phyloP scores from a whole-genome alignment of 495 filamentous ascomycete genomes.

The Lichina pygmaea region DNA sequence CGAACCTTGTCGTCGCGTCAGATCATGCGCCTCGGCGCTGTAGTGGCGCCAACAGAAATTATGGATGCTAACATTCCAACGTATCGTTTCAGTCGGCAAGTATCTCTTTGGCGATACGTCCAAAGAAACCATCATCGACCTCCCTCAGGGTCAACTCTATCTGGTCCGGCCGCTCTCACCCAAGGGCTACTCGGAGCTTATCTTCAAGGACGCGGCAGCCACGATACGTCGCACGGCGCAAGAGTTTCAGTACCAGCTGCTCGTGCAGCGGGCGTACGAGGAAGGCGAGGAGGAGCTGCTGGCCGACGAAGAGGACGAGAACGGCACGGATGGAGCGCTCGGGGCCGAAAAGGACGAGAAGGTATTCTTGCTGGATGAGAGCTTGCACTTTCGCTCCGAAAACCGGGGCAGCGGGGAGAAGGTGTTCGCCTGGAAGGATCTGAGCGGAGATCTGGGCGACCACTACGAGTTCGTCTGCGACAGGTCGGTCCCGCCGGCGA shows the following conservation, averaged over 20 bases:
- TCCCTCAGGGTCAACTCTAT: constrained; percentile 87
- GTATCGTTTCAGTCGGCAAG: constrained; percentile 39
- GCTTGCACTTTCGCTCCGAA: constrained; percentile 65
- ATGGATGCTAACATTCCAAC: constrained; percentile 10
- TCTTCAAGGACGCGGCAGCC: constrained; percentile 90
- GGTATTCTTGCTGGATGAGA: constrained; percentile 79
- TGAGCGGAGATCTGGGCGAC: constrained; percentile 81
- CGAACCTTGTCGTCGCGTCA: not conserved
- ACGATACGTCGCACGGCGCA: constrained; percentile 78
- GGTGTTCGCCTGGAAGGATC: constrained; percentile 79
- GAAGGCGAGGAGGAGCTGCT: constrained; percentile 84
- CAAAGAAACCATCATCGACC: constrained; percentile 82
- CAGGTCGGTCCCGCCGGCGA: constrained; percentile 31
- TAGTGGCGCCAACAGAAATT: constrained; percentile 1
- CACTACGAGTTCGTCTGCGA: constrained; percentile 95
- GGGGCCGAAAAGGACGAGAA: constrained; percentile 74
- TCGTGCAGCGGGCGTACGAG: constrained; percentile 86
- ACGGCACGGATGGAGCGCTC: constrained; percentile 38
- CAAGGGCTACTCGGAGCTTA: constrained; percentile 92
- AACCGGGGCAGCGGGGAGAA: constrained; percentile 49
- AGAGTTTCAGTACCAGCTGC: constrained; percentile 90
- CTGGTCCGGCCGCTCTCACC: constrained; percentile 84
- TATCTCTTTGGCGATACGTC: constrained; percentile 76
- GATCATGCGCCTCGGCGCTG: not conserved
- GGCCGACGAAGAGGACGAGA: constrained; percentile 54